Base-by-base conservation (phyloP, 345 rosid genomes). In the Eucalyptus curtisii region DNA sequence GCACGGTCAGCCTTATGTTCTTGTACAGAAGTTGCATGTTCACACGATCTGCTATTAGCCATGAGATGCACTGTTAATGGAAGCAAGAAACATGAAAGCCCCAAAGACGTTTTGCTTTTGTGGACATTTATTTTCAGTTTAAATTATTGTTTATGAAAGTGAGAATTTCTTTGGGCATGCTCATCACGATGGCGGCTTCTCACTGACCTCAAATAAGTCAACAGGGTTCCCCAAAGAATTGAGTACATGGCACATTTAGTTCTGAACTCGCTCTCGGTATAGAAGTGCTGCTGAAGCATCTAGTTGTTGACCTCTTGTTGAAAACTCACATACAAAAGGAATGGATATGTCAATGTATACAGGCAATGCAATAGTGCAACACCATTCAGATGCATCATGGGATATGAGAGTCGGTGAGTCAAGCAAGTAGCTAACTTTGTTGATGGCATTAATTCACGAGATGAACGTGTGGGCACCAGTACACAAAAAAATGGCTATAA, bases 401-500 rank as follows among this genome's bases (percentile, higher is more conserved):
- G 27, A 76, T 40, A 40, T 20, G 27, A 76, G 47, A 40, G 47
- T 76, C 30, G 27, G 82, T 20, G 82, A 76, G 82, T 37, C 22
- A 24, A 86, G 88, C 68, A 31, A 27, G 87, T 30, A 86, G 42
- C 57, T 19, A 15, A 48, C 59, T 50, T 50, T 52, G 87, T 44
- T 5, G 15, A 6, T 57, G 49, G 71, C 64, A 37, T 42, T 86
- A 42, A 66, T 86, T 66, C 33, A 64, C 4, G 20, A 61, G 85
- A 71, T 42, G 53, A 9, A 85, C 25, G 81, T 4, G 49, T 11
- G 10, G 86, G 81, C 37, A 8, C 59, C 64, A 49, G 92, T 89
- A 88, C 53, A 85, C n/a, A 87, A 82, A 87, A 93, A 93, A 92
- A 91, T 92, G 93, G 93, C 95, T 31, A 89, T 89, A 87, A 89